Evolutionary conservation across 2,329 filamentous ascomycete species (phyloP).

Genomic region (Sodiomyces alkalinus): DNA sequence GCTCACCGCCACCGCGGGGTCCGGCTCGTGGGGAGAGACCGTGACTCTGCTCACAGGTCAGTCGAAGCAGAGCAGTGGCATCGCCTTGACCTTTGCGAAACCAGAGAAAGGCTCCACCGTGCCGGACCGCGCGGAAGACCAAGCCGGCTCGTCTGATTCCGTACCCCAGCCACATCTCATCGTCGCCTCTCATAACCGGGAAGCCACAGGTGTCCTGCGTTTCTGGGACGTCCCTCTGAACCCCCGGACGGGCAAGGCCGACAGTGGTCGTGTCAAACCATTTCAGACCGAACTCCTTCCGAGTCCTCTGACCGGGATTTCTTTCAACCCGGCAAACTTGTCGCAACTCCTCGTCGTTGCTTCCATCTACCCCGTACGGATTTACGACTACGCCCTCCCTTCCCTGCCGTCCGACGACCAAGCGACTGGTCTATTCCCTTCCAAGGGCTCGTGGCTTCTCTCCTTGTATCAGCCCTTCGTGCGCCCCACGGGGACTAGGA

Average conservation of each 20-base stretch:
- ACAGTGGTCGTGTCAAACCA: conserved; percentile 20
- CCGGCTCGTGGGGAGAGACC: conserved; percentile 48
- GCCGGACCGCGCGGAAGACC: conserved; percentile 4
- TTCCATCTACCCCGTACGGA: conserved; percentile 37
- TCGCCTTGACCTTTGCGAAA: conserved; percentile 38
- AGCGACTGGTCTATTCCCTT: conserved; percentile 32
- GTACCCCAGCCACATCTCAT: conserved; percentile 25
- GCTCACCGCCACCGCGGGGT: conserved; percentile 38
- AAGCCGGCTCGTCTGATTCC: conserved; percentile 1
- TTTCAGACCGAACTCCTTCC: conserved; percentile 48
- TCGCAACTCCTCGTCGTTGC: conserved; percentile 44
- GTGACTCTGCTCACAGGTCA: conserved; percentile 39
- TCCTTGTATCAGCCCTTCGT: conserved; percentile 44
- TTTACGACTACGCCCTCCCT: conserved; percentile 45
- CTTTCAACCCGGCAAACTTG: conserved; percentile 44
- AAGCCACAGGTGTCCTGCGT: conserved; percentile 41
- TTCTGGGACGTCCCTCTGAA: conserved; percentile 43
- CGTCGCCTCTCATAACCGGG: conserved; percentile 44
- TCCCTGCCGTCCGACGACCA: conserved; percentile 36
- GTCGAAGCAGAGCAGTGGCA: conserved; percentile 33
- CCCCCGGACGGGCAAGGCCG: conserved; percentile 16
- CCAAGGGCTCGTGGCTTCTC: conserved; percentile 48
- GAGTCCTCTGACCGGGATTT: conserved; percentile 35
- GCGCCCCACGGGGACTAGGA: conserved; percentile 33
- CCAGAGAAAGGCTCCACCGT: conserved; percentile 15